Conservation (phyloP, 176 grass and related monocot genomes). For the Pharus latifolius region DNA sequence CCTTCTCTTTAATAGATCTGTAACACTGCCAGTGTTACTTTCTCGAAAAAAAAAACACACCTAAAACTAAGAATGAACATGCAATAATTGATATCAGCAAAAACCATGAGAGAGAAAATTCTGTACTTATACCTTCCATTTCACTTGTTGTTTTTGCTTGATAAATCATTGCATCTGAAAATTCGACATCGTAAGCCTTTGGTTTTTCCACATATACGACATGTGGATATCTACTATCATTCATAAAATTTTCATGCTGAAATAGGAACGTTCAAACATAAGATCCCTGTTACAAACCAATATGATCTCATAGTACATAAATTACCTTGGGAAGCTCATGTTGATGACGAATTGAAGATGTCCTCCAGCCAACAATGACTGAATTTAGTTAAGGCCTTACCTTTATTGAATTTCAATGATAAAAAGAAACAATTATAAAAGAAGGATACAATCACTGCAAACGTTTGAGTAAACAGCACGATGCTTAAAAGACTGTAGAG, state of each 20-base stretch:
- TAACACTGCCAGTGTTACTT: no score
- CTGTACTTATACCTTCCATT: conserved; percentile 69
- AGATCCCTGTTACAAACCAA: conserved; percentile 1
- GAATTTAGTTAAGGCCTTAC: conserved; percentile 44
- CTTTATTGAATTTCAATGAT: neutral
- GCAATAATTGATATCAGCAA: neutral
- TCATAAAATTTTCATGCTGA: conserved; percentile 57
- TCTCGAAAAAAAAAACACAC: no score
- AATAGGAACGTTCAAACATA: conserved; percentile 24
- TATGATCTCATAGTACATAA: neutral
- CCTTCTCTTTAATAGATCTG: no score
- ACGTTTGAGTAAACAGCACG: conserved; percentile 81
- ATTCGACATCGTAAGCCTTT: conserved; percentile 32
- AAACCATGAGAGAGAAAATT: neutral
- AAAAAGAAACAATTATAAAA: conserved; percentile 5
- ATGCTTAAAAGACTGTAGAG: conserved; percentile 70
- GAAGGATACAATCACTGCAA: conserved; percentile 85
- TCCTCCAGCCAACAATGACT: conserved; percentile 85
- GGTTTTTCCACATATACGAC: conserved; percentile 62
- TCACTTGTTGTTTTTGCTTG: conserved; percentile 49
- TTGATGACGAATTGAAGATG: conserved; percentile 75
- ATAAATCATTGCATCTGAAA: conserved; percentile 47
- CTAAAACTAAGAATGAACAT: neutral
- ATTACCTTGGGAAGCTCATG: conserved; percentile 86
- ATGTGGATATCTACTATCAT: conserved; percentile 61